Conservation (phyloP, 345 rosid species). For the Corymbia maculata region DNA sequence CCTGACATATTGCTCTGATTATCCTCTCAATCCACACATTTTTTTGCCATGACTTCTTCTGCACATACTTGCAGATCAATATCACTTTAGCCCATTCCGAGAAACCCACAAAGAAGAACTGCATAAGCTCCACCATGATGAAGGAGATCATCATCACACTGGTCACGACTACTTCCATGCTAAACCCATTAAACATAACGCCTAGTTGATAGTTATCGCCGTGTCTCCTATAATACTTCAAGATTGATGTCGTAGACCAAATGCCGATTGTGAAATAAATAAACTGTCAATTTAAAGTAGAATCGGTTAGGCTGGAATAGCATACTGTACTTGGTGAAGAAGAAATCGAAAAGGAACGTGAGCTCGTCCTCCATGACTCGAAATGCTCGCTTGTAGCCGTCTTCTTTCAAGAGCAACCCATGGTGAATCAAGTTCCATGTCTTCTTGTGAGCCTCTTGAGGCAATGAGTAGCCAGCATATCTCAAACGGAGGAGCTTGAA, state of each 20-base stretch:
- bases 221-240: background rate
- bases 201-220: too few relatives aligned
- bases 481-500: background rate
- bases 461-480: background rate
- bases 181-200: background rate
- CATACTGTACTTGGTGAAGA: background rate
- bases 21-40: background rate
- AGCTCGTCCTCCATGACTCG: background rate
- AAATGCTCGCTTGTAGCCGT: background rate
- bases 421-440: background rate
- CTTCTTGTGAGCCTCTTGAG: background rate
- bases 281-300: fast-evolving
- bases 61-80: background rate
- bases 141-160: too few relatives aligned
- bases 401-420: background rate
- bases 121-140: background rate
- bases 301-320: background rate
- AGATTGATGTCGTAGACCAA: background rate
- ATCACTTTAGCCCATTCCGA: background rate
- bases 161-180: background rate
- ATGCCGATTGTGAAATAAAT: fast-evolving
- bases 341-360: background rate
- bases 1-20: background rate
- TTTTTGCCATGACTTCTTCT: background rate
- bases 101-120: background rate